These are phyloP conservation scores for Orbilia brochopaga DNA, from an alignment of 2,329 filamentous ascomycete species.

Conservation along the genomic window DNA sequence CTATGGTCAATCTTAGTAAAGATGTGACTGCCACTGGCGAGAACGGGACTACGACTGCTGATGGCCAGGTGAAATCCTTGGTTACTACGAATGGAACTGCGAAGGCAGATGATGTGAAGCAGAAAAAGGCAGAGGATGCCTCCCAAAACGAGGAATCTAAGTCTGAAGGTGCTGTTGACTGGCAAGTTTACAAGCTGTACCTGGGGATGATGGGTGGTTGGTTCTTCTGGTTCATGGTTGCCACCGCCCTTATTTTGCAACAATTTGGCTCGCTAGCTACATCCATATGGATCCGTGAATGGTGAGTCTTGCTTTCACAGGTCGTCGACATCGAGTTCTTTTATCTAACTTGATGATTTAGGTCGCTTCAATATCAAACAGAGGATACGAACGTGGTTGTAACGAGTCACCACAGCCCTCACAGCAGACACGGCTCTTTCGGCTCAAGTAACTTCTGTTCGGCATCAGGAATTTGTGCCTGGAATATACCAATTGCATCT, in stretches of 20 bases:
- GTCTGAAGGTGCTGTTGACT: conserved; percentile 83
- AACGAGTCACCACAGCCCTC: conserved; percentile 51
- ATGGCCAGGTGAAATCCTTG: conserved; percentile 35
- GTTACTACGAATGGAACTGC: conserved; percentile 53
- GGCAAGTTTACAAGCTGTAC: conserved; percentile 84
- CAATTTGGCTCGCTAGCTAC: conserved; percentile 86
- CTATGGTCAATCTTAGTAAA: conserved; percentile 27
- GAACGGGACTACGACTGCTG: conserved; percentile 23
- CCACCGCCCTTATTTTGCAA: conserved; percentile 77
- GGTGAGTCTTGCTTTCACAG: conserved; percentile 66
- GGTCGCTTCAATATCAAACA: conserved; percentile 43
- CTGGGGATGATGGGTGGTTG: conserved; percentile 89
- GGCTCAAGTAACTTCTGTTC: conserved; percentile 45
- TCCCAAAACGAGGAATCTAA: conserved; percentile 73
- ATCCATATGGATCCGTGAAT: conserved; percentile 92
- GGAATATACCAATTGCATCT: conserved; percentile 57
- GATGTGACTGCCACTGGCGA: conserved; percentile 13
- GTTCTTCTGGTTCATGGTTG: conserved; percentile 88
- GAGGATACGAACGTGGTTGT: conserved; percentile 21
- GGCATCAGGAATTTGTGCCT: conserved; percentile 63
- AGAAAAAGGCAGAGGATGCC: conserved; percentile 59
- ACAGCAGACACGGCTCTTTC: conserved; percentile 58
- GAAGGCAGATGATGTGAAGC: conserved; percentile 61
- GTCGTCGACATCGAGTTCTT: conserved; percentile 9
- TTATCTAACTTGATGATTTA: conserved; percentile 1